Base-by-base conservation (phyloP, 139 green algal species). In the Parachlorella kessleri region DNA sequence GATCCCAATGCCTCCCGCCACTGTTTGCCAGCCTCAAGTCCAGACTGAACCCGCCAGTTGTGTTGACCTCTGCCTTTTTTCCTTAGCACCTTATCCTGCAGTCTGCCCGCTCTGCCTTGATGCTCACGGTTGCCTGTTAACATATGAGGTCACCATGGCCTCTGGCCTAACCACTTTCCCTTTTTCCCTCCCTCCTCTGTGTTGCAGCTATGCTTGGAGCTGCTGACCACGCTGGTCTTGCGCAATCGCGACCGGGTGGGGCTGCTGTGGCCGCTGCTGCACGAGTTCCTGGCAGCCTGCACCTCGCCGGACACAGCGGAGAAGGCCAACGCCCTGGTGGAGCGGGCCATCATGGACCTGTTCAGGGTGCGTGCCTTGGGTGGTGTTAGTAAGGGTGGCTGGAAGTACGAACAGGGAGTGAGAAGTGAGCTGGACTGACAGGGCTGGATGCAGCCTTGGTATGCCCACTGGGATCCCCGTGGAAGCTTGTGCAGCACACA, bases 191-290 rank as follows among this genome's bases (percentile, higher is more conserved):
- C 36, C 2, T 70, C 32, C 88, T 21, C 85, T 96, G n/a, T n/a
- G n/a, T n/a, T n/a, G n/a, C n/a, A n/a, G 87, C 86, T 98, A 53
- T 97, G 93, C 79, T 79, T 98, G 74, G 94, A 98, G 79, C 88
- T 98, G 72, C 87, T 98, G 48, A 89, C 98, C 38, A 85, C 86
- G 24, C 84, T 98, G 66, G 88, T 95, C 65, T 80, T 98, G 75
- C 88, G 92, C 68, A 99, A 98, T 85, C 81, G 95, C 1, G 96
- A 98, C 79, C 90, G 95, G 38, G 87, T 97, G 35, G 78, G 78
- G 24, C 81, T 95, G 55, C 85, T 98, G 53, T 98, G 95, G 95
- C 91, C 92, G 14, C 82, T 87, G 8, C 85, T 97, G 59, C 91
- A 93, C 55, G 93, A 96, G 69, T 89, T 95, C 48, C 72, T 93